phyloP scores from a whole-genome alignment of 441 rosid species.

The Erodium moschatum region DNA sequence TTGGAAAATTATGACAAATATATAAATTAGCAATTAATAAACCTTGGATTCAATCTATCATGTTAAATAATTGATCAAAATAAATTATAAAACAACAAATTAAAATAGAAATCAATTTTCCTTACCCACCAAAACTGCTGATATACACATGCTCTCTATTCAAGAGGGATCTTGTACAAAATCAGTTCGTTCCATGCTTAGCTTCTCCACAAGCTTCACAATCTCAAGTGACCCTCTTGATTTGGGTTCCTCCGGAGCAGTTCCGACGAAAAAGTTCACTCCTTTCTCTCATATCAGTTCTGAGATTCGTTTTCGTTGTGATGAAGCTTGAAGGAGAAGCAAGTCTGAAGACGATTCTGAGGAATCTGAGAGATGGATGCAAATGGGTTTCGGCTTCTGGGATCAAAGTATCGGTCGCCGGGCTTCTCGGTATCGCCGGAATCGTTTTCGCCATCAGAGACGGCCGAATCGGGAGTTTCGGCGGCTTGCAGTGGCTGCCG shows the following conservation, averaged over 20 bases:
- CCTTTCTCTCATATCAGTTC: neutral
- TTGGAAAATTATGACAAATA: too few species aligned
- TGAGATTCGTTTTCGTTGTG: neutral
- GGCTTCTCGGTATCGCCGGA: conserved; percentile 43
- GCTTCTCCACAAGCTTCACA: too few species aligned
- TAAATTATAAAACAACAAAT: too few species aligned
- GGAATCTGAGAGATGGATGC: conserved; percentile 24
- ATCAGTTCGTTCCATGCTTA: too few species aligned
- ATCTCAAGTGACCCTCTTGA: too few species aligned
- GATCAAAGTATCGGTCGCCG: conserved; percentile 36
- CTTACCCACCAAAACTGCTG: too few species aligned
- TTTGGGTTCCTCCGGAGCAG: neutral
- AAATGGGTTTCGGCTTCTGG: conserved; percentile 37
- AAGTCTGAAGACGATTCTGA: conserved; percentile 12
- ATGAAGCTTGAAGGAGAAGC: conserved; percentile 18
- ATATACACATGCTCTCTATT: too few species aligned
- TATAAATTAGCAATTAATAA: too few species aligned
- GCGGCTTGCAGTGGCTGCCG: conserved; percentile 25
- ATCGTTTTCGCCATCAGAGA: conserved; percentile 40
- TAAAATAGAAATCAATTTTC: too few species aligned
- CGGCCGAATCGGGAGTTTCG: conserved; percentile 27
- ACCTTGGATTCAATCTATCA: too few species aligned
- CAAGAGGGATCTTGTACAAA: too few species aligned
- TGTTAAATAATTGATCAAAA: too few species aligned
- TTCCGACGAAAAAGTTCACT: neutral